phyloP scores from a whole-genome alignment of 1,284 basidiomycete species.

The Rhizoctonia solani region DNA sequence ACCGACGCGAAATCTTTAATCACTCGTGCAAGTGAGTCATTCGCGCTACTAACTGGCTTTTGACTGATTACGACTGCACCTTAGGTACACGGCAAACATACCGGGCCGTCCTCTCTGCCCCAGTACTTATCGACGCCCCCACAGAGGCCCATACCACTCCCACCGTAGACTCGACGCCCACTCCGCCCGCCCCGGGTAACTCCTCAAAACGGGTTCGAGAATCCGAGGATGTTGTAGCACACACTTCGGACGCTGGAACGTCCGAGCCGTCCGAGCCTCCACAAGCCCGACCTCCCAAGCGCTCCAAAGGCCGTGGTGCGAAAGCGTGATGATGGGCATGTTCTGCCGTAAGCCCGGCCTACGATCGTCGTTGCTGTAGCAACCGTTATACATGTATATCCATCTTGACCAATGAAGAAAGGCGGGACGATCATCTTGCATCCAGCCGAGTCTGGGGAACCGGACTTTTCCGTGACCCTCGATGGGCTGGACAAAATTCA shows the following conservation, averaged over 20 bases:
- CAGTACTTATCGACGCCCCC: constrained; percentile 53
- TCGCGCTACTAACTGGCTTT: not conserved
- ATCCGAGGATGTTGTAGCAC: too few relatives aligned
- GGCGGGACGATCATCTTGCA: too few relatives aligned
- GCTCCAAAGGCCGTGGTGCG: constrained; percentile 4
- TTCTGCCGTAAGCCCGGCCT: too few relatives aligned
- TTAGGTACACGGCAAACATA: constrained; percentile 63
- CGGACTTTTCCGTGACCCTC: too few relatives aligned
- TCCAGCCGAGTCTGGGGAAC: too few relatives aligned
- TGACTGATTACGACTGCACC: not conserved
- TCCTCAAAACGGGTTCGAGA: constrained; percentile 16
- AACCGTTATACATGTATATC: too few relatives aligned
- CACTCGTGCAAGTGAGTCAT: constrained; percentile 67
- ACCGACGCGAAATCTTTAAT: constrained; percentile 66
- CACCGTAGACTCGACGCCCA: not conserved
- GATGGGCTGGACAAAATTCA: too few relatives aligned
- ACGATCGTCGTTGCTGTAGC: too few relatives aligned
- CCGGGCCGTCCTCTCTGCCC: constrained; percentile 72
- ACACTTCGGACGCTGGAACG: not conserved
- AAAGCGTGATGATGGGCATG: too few relatives aligned
- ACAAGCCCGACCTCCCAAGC: constrained; percentile 1
- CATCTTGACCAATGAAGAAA: too few relatives aligned
- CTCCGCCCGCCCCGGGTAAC: not conserved
- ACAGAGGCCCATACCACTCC: not conserved
- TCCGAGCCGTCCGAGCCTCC: not conserved